phyloP scores from a whole-genome alignment of 2,329 filamentous ascomycete genomes.

The Conoideocrella luteorostrata region DNA sequence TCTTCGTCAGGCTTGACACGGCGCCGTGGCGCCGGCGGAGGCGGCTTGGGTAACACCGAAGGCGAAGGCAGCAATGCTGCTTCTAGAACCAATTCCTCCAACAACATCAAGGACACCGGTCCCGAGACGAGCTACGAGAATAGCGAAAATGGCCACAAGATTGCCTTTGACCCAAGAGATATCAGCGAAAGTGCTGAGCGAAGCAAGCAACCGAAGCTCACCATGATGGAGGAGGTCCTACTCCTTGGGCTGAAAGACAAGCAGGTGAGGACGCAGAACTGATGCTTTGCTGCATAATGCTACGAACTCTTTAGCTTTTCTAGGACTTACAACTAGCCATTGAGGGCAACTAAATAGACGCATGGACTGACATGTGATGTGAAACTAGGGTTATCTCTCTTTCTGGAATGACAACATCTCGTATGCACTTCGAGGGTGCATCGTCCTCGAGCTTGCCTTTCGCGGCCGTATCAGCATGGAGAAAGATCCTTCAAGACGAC shows the following conservation, averaged over 20 bases:
- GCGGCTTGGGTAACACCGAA: slow-evolving; percentile 48
- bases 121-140: slow-evolving; percentile 83
- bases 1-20: slow-evolving; percentile 51
- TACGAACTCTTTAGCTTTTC: no score
- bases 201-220: slow-evolving; percentile 96
- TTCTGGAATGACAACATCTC: slow-evolving; percentile 99
- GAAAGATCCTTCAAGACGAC: slow-evolving; percentile 84
- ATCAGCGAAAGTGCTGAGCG: slow-evolving; percentile 95
- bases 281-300: background rate
- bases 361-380: slow-evolving; percentile 8
- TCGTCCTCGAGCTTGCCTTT: slow-evolving; percentile 95
- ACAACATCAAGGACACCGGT: slow-evolving; percentile 45
- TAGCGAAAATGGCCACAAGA: slow-evolving; percentile 95
- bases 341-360: background rate
- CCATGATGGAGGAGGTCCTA: slow-evolving; percentile 96
- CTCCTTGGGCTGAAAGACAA: slow-evolving; percentile 96
- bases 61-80: slow-evolving; percentile 51
- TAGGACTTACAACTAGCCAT: background rate
- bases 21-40: slow-evolving; percentile 64
- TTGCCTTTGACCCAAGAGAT: slow-evolving; percentile 93
- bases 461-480: slow-evolving; percentile 97
- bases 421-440: slow-evolving; percentile 93
- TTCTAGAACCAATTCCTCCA: slow-evolving; percentile 51
- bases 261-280: slow-evolving; percentile 57
- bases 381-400: slow-evolving; percentile 81